Evolutionary conservation across 441 rosid genomes (phyloP), one percentile per base, ranked within the genome.

Genomic region (Macaranga tanarius): DNA sequence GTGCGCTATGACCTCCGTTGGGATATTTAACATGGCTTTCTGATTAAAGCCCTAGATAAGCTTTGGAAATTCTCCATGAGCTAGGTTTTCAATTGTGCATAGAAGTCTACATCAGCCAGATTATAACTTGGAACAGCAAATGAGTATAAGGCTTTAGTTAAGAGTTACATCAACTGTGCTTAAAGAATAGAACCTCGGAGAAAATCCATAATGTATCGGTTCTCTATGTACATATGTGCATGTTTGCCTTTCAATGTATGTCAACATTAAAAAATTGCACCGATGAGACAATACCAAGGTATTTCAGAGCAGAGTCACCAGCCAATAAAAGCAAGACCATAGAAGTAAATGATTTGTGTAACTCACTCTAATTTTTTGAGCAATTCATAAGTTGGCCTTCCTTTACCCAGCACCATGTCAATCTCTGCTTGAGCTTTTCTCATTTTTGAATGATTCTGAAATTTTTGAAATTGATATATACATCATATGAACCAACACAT

Each of bases 371-470:
- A 86, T 74, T 86, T 88, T 79, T 92, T 91, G 61, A 95, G 69
- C 66, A 84, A 85, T 79, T 92, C 97, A 71, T 69, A 86, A 61
- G 85, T 92, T 15, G 90, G 97, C 75, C 73, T 82, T 75, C 76
- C 84, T 73, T 84, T 79, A 57, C 92, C 97, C 55, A 95, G 82
- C 72, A 92, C 94, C 2, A 83, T 74, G 81, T 90, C 97, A 74
- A 95, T 83, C 87, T 92, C 97, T 11, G 80, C 90, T 79, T 92
- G 97, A 60, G 97, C 99, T 83, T 89, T 92, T 83, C 73, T 90
- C 80, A 95, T 81, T 81, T 88, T 95, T 60, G 87, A 75, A 16
- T 92, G 95, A 79, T 83, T 86, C 97, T 94, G 92, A 80, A 70
- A 75, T 58, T 76, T 65, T 65, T 58, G 55, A 73, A 69, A 51